phyloP scores from a whole-genome alignment of 208 protist genomes.

The Trypanosoma conorhini region DNA sequence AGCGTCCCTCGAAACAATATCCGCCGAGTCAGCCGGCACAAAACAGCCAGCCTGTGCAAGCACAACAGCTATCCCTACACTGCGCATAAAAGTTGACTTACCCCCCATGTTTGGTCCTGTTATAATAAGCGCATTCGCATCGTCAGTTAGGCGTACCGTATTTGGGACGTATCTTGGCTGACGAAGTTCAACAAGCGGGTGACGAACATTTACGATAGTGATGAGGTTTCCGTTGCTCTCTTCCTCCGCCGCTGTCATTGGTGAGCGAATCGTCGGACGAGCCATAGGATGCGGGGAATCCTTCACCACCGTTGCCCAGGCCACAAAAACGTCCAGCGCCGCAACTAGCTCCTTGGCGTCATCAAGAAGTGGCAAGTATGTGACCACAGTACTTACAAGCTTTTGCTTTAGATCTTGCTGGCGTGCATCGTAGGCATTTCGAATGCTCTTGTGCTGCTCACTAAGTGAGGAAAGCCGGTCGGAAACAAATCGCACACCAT shows the following conservation, averaged over 20 bases:
- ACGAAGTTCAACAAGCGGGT: slow-evolving; percentile 89
- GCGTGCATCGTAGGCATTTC: slow-evolving; percentile 71
- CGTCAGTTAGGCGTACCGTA: slow-evolving; percentile 74
- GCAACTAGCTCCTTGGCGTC: slow-evolving; percentile 94
- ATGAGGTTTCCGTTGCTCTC: slow-evolving; percentile 37
- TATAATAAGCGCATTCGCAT: slow-evolving; percentile 83
- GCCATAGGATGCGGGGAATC: slow-evolving; percentile 91
- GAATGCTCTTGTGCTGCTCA: slow-evolving; percentile 76
- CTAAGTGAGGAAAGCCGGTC: slow-evolving; percentile 83
- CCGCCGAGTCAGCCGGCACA: slow-evolving; percentile 95
- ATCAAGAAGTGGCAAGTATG: slow-evolving; percentile 95
- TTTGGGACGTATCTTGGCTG: slow-evolving; percentile 80
- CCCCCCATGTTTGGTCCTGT: slow-evolving; percentile 98
- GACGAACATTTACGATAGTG: slow-evolving; percentile 75
- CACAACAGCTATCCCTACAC: slow-evolving; percentile 95
- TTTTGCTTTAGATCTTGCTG: slow-evolving; percentile 91
- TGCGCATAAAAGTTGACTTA: slow-evolving; percentile 99
- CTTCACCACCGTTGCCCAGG: slow-evolving; percentile 89
- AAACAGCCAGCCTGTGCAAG: slow-evolving; percentile 99
- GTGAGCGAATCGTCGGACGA: slow-evolving; percentile 62
- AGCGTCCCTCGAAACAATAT: slow-evolving; percentile 85
- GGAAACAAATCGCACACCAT: slow-evolving; percentile 94
- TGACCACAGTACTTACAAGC: slow-evolving; percentile 92
- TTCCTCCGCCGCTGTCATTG: slow-evolving; percentile 7
- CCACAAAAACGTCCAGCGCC: slow-evolving; percentile 94